These are phyloP conservation scores for Pseudogymnoascus sp. DNA, from an alignment of 2,329 filamentous ascomycete genomes.

Conservation along the genomic window DNA sequence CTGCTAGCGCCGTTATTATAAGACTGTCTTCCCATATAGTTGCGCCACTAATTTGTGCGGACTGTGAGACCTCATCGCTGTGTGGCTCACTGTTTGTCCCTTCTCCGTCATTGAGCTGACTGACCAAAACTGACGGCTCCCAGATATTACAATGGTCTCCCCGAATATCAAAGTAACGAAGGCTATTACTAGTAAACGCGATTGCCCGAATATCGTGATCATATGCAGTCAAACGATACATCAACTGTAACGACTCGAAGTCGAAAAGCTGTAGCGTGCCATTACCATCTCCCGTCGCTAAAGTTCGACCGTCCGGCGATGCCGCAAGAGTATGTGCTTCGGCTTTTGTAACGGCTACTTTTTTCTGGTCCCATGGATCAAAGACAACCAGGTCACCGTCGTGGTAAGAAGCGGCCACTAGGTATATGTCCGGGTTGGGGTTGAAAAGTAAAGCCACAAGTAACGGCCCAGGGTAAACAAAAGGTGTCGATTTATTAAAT, in stretches of 20 bases:
- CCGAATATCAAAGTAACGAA: conserved; percentile 30
- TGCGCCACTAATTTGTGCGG: no score
- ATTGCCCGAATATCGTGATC: conserved; percentile 27
- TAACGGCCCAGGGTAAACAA: no score
- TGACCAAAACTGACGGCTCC: conserved; percentile 25
- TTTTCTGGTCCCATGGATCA: conserved; percentile 12
- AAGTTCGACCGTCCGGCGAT: conserved; percentile 21
- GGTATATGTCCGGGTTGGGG: conserved; percentile 11
- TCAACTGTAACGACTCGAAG: conserved; percentile 24
- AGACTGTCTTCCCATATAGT: no score
- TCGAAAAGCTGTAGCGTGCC: conserved; percentile 23
- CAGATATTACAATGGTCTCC: conserved; percentile 32
- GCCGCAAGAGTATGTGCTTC: conserved; percentile 17
- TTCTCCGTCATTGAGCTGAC: no score
- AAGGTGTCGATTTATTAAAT: no score
- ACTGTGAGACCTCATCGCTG: no score
- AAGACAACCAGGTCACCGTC: conserved; percentile 17
- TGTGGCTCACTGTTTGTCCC: no score
- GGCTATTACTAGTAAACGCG: conserved; percentile 27
- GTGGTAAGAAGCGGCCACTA: conserved; percentile 16
- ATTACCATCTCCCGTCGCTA: conserved; percentile 21
- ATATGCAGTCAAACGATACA: conserved; percentile 24
- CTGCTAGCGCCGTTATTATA: no score
- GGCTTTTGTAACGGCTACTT: conserved; percentile 5
- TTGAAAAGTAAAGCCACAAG: conserved; percentile 11